Base-by-base conservation (phyloP, 1,284 basidiomycete species). In the Coniferiporia sulphurascens region DNA sequence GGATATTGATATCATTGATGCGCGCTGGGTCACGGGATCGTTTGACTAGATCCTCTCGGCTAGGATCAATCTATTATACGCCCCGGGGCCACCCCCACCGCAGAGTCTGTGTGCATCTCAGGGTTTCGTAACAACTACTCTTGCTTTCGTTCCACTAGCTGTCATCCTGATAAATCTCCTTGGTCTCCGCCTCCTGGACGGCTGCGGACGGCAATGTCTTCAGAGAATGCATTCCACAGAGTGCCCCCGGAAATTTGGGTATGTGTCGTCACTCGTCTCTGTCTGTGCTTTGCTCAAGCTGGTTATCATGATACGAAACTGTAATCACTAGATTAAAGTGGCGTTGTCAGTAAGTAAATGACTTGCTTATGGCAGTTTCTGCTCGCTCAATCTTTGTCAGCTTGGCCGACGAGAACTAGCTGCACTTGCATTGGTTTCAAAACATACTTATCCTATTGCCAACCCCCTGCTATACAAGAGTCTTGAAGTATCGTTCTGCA, bases 231-330 rank as follows among this genome's bases (percentile, higher is more conserved):
- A 12, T 58, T 58, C 19, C 44, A 60, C 36, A 56, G 22, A 43
- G 21, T 60, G 8, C 59, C 59, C 55, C 59, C 54, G 6, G 59
- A 60, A 19, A 60, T 60, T 7, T 60, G 59, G 59, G 59, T 60
- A 35, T 21, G 48, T 32, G 17, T 21, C 17, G 38, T 38, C 36
- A 6, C 13, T 38, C 36, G 6, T 41, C 9, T 41, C 7, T 3
- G 15, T 56, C 12, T 15, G 27, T 48, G 8, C 22, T 3, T 43
- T 51, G 21, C 46, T 49, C 36, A 12, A 50, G 9, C 36, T 17
- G 13, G 5, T 10, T 19, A 7, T n/a, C 10, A 17, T 32, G 10
- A 13, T 41, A 15, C 17, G 4, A 27, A 9, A 34, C n/a, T 4
- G 9, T 38, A n/a, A 34, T n/a, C 13, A 50, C 2, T 17, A 56